Base-by-base conservation (phyloP, 202 grass and related monocot genomes). In the Panicum hallii region DNA sequence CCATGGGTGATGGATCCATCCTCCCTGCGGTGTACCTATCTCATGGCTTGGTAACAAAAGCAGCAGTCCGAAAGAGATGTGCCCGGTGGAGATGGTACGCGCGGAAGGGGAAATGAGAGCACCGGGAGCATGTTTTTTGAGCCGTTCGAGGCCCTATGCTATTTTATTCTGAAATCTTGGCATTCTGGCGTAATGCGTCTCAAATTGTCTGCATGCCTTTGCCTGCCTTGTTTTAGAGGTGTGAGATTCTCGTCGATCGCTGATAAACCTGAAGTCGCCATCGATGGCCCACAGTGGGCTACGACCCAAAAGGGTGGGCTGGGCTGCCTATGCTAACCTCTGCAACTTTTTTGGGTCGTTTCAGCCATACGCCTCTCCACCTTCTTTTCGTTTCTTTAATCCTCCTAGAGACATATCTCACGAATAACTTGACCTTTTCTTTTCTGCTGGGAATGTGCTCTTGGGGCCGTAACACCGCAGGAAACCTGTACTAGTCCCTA, bases 291-390 rank as follows among this genome's bases (percentile, higher is more conserved):
- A 52, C 71, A 46, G 55, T 5, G 4, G 47, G 28, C 16, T 57
- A 84, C n/a, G 77, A 63, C 68, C 49, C 58, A 11, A 73, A 73
- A 5, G 14, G 79, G 1, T 68, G 61, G 62, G 63, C 28, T 28
- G 84, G 75, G 15, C 67, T 63, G 60, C 58, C 58, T 62, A 80
- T 22, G 16, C 15, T 45, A 45, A 60, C 22, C 4, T 79, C 26
- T 30, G 54, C 67, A 78, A 47, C 8, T 61, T 20, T 20, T 61
- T 20, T 20, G 20, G 83, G 17, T 74, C 38, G 11, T 80, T 66
- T 72, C 38, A 66, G 23, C 60, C 68, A 34, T 44, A 86, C 34
- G 26, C 26, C 26, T 26, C 1, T 26, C 26, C 26, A 14, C n/a
- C 45, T 43, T 79, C 45, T 43, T 79, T 61, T 49, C 43, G 2